Evolutionary conservation across 805 yeast species (phyloP).

Genomic region (Candida hispaniensis): DNA sequence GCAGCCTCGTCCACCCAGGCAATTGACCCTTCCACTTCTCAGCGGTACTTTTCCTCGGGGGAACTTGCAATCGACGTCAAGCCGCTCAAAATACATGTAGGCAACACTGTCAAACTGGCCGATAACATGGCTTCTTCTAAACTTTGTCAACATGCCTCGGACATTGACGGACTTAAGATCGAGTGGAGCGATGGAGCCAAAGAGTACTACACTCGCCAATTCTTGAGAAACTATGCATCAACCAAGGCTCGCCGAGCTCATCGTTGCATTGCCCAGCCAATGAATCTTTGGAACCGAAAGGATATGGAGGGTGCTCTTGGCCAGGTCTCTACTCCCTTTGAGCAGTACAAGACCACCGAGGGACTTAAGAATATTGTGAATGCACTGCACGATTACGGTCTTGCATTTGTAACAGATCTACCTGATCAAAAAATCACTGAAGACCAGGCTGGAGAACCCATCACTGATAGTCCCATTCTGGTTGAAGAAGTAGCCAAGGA

Average conservation of each 20-base stretch:
- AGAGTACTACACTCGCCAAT: slow-evolving; percentile 36
- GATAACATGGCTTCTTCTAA: slow-evolving; percentile 3
- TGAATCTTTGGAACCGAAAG: slow-evolving; percentile 24
- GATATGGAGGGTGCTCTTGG: slow-evolving; percentile 21
- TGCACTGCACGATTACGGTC: slow-evolving; percentile 45
- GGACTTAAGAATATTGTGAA: slow-evolving; percentile 34
- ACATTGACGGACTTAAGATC: slow-evolving; percentile 32
- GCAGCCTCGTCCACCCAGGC: slow-evolving; percentile 42
- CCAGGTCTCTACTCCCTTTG: slow-evolving; percentile 30
- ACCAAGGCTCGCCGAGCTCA: slow-evolving; percentile 30
- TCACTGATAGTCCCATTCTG: slow-evolving; percentile 19
- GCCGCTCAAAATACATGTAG: slow-evolving; percentile 8
- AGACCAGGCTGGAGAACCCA: slow-evolving; percentile 24
- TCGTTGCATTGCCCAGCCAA: slow-evolving; percentile 30
- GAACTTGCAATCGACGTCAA: slow-evolving; percentile 20
- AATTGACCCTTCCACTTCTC: slow-evolving; percentile 45
- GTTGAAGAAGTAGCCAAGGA: slow-evolving; percentile 40
- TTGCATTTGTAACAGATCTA: slow-evolving; percentile 43
- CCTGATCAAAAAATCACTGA: slow-evolving; percentile 33
- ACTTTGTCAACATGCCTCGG: slow-evolving; percentile 16
- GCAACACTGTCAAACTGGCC: slow-evolving; percentile 5
- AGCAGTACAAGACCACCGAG: slow-evolving; percentile 32
- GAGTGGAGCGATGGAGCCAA: slow-evolving; percentile 40
- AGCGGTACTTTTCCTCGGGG: slow-evolving; percentile 57
- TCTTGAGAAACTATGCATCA: slow-evolving; percentile 38